Evolutionary conservation across 805 yeast species (phyloP), one percentile per base, ranked within the genome.

Genomic region (Candida insectalens): DNA sequence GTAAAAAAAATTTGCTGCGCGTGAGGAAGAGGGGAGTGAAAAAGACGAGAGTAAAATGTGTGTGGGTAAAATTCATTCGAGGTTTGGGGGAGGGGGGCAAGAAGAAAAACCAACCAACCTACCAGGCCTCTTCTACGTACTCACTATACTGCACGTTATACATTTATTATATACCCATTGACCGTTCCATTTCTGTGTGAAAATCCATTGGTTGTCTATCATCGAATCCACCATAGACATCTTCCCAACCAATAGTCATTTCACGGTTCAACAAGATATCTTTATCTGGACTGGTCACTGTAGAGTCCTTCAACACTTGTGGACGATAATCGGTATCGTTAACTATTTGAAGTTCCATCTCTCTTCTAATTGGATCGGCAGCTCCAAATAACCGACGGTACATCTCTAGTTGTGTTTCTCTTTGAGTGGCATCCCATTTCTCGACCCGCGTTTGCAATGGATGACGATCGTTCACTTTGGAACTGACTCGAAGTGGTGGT

Each of bases 361-460:
- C 75, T 50, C 96, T 71, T 51, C 79, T 79, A 56, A 89, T 81
- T 6, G 98, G 96, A 50, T 83, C 97, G 8, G 92, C 96, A 31
- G 89, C 75, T 12, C 98, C 98, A 55, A 82, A 87, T 13, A 83
- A 60, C 44, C 94, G 72, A 53, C 94, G 73, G 57, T 83, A 78
- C 39, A 74, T 74, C 53, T 87, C 92, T 63, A 88, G 49, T 48
- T 75, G 76, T 43, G 78, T 63, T 20, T 74, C 74, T 22, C 70
- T 69, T 50, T 85, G 87, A 9, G 80, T 79, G 29, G 65, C 62
- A 17, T 87, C 94, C 96, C 96, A 92, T 48, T 75, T 69, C 36
- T 62, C 57, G 25, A 92, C 57, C 45, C 95, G 73, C 4, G 69
- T 46, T 50, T 92, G 94, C 40, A 92, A 63, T 9, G 97, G 97